phyloP scores from a whole-genome alignment of 2,329 filamentous ascomycete genomes.

The Aspergillus viridinutans region DNA sequence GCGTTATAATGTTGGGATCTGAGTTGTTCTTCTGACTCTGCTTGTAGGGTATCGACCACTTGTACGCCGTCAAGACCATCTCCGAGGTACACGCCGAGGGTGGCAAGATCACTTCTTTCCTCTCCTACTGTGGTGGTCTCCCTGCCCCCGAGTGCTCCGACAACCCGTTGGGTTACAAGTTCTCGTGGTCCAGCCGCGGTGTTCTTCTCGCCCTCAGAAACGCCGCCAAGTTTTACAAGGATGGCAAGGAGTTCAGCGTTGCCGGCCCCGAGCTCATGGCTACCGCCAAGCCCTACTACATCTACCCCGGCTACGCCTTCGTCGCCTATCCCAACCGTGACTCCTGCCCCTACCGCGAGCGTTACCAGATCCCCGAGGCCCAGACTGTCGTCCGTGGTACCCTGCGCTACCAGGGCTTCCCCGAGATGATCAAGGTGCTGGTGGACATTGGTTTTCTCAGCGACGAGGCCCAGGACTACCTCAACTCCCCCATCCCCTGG shows the following conservation, averaged over 20 bases:
- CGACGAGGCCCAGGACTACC: constrained; percentile 62
- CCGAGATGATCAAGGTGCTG: constrained; percentile 80
- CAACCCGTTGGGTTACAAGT: constrained; percentile 93
- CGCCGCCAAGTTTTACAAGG: constrained; percentile 75
- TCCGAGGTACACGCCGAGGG: constrained; percentile 64
- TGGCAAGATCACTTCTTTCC: constrained; percentile 79
- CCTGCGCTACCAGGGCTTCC: constrained; percentile 83
- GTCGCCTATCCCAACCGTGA: constrained; percentile 94
- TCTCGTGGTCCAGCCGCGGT: constrained; percentile 75
- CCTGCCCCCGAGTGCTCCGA: constrained; percentile 69
- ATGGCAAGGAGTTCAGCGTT: constrained; percentile 69
- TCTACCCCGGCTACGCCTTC: constrained; percentile 83
- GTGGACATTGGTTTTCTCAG: constrained; percentile 87
- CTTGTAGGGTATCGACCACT: constrained; percentile 40
- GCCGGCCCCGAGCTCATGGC: constrained; percentile 71
- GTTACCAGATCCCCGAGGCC: constrained; percentile 88
- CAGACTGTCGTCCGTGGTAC: constrained; percentile 82
- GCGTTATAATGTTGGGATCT: neutral
- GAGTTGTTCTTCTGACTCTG: constrained; percentile 1
- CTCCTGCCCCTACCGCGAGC: constrained; percentile 79
- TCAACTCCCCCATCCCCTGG: constrained; percentile 70
- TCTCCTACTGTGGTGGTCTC: constrained; percentile 80
- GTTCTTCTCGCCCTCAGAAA: constrained; percentile 85
- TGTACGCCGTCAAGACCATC: constrained; percentile 83
- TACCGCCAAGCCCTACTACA: constrained; percentile 81